phyloP scores from a whole-genome alignment of 2,329 filamentous ascomycete species.

The Fusarium sp. region DNA sequence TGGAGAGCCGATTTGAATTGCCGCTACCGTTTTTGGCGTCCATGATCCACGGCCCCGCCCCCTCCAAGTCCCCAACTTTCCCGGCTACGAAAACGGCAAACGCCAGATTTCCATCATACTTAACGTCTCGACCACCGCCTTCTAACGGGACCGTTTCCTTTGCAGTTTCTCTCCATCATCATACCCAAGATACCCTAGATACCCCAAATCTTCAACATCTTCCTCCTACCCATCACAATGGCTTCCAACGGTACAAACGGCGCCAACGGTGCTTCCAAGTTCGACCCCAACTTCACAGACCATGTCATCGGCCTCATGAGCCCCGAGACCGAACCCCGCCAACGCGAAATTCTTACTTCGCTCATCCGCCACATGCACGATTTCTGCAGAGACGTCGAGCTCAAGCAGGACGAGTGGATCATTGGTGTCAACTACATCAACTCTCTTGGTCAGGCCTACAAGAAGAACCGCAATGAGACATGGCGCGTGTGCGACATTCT shows the following conservation, averaged over 20 bases:
- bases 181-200: not conserved
- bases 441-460: conserved; percentile 76
- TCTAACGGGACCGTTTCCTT: not conserved
- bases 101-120: conserved; percentile 5
- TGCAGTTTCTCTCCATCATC: not conserved
- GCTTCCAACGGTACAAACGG: conserved; percentile 39
- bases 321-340: conserved; percentile 74
- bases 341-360: conserved; percentile 72
- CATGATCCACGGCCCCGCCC: conserved; percentile 39
- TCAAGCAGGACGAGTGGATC: conserved; percentile 83
- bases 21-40: conserved; percentile 26
- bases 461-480: conserved; percentile 78
- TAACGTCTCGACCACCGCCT: conserved; percentile 19
- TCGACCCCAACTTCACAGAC: conserved; percentile 83
- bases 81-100: conserved; percentile 41
- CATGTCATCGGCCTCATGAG: conserved; percentile 81
- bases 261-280: conserved; percentile 54
- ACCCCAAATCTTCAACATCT: conserved; percentile 8
- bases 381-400: conserved; percentile 81
- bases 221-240: conserved; percentile 22
- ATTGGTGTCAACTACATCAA: conserved; percentile 81
- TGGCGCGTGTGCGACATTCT: conserved; percentile 80
- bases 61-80: conserved; percentile 20
- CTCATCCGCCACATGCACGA: conserved; percentile 82
- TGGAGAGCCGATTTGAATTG: conserved; percentile 41